Evolutionary conservation across 192 early-diverging fungal species (phyloP).

Genomic region (Umbelopsis ramanniana): DNA sequence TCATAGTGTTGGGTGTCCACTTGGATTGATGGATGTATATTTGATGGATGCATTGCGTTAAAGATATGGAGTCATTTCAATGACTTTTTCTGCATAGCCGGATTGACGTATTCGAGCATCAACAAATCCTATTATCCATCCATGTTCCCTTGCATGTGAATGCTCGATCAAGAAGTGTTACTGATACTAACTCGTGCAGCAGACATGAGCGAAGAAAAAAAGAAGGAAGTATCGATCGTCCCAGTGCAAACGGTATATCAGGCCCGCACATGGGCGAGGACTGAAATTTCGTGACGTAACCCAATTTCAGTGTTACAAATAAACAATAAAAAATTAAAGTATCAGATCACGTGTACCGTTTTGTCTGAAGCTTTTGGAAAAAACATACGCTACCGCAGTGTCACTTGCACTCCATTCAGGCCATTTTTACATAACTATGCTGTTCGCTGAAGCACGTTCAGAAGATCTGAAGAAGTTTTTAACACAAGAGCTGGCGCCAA

Average conservation of each 20-base stretch:
- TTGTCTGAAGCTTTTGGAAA: too few species aligned
- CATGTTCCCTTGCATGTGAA: not conserved
- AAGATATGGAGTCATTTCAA: too few species aligned
- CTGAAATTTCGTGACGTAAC: constrained; percentile 6
- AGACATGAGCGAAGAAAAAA: constrained; percentile 17
- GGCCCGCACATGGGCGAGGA: not conserved
- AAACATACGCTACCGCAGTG: not conserved
- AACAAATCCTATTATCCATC: not conserved
- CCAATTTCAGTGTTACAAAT: too few species aligned
- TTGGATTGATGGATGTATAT: too few species aligned
- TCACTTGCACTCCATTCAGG: constrained; percentile 4
- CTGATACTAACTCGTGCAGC: not conserved
- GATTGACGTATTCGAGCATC: not conserved
- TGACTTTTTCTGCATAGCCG: not conserved
- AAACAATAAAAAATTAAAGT: not conserved
- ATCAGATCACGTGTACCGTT: not conserved
- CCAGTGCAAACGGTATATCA: not conserved
- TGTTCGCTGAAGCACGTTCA: constrained; percentile 16
- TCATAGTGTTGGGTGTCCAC: too few species aligned
- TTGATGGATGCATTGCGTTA: too few species aligned
- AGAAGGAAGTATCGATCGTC: not conserved
- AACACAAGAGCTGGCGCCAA: constrained; percentile 5
- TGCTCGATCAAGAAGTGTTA: not conserved
- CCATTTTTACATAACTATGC: constrained; percentile 5
- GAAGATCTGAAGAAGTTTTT: constrained; percentile 16